These are phyloP conservation scores for Globisporangium recalcitrans DNA, from an alignment of 352 stramenopile species.

Conservation along the genomic window DNA sequence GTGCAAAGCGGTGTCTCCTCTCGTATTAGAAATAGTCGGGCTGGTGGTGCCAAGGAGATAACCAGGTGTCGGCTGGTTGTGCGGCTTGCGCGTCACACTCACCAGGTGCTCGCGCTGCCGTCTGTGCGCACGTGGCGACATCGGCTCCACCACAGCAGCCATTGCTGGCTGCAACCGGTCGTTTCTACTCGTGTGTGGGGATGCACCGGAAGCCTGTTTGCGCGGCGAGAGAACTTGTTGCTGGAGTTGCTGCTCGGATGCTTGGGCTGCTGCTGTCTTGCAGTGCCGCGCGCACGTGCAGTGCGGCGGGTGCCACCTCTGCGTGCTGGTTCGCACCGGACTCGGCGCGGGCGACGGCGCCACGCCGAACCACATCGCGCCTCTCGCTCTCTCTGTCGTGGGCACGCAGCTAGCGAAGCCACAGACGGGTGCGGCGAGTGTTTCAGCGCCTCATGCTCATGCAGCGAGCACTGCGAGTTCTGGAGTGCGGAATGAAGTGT, in stretches of 20 bases:
- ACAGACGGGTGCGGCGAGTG: no score
- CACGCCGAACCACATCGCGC: constrained; percentile 68
- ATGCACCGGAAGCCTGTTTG: background rate
- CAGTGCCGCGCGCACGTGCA: constrained; percentile 35
- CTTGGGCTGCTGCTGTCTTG: background rate
- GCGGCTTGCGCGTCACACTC: background rate
- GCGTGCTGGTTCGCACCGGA: constrained; percentile 33
- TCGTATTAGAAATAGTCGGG: no score
- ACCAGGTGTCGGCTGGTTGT: background rate
- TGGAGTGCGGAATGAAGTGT: no score
- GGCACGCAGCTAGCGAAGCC: background rate
- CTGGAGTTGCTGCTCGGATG: background rate
- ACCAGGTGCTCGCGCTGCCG: background rate
- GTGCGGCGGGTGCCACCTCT: constrained; percentile 30
- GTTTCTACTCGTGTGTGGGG: background rate
- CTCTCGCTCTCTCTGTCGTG: background rate
- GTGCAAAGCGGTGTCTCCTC: background rate
- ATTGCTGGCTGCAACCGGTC: background rate
- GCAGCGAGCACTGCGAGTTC: no score
- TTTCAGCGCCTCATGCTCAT: no score
- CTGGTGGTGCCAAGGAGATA: background rate
- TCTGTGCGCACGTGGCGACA: background rate
- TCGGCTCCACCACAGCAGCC: background rate
- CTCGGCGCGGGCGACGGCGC: constrained; percentile 33
- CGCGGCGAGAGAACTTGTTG: constrained; percentile 1